Conservation (phyloP, 257 asterid species). For the Petunia secreta region DNA sequence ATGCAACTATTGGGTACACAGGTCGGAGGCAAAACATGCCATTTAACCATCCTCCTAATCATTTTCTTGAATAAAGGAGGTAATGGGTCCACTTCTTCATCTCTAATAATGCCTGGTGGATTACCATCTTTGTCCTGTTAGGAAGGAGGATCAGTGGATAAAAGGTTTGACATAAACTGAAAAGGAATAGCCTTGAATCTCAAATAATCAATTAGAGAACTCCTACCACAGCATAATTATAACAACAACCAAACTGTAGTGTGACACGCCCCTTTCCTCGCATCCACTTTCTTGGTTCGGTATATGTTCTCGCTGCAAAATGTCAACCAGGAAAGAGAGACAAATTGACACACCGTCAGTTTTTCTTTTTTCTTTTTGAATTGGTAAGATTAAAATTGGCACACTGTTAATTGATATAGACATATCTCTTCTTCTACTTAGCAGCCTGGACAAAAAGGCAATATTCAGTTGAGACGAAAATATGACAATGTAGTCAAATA, state of each 20-base stretch:
- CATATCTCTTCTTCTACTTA: neutral
- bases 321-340: conserved; percentile 24
- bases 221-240: conserved; percentile 70
- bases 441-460: neutral
- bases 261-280: conserved; percentile 87
- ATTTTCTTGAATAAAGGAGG: conserved; percentile 67
- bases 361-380: neutral
- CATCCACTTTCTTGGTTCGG: conserved; percentile 92
- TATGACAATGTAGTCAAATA: neutral
- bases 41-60: conserved; percentile 72
- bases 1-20: conserved; percentile 94
- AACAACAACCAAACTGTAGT: conserved; percentile 91
- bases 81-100: conserved; percentile 72
- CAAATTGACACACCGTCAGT: neutral
- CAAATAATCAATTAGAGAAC: neutral
- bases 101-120: conserved; percentile 78
- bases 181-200: neutral
- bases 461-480: neutral
- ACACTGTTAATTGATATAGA: neutral
- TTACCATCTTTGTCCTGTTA: conserved; percentile 74
- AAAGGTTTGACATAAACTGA: neutral
- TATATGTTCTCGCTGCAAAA: conserved; percentile 65
- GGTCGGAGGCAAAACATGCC: conserved; percentile 74
- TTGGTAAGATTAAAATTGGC: neutral
- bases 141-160: neutral